Evolutionary conservation across 164 flowering plant genomes (phyloP), one percentile per base, ranked within the genome.

Genomic region (Berberis thunbergii): DNA sequence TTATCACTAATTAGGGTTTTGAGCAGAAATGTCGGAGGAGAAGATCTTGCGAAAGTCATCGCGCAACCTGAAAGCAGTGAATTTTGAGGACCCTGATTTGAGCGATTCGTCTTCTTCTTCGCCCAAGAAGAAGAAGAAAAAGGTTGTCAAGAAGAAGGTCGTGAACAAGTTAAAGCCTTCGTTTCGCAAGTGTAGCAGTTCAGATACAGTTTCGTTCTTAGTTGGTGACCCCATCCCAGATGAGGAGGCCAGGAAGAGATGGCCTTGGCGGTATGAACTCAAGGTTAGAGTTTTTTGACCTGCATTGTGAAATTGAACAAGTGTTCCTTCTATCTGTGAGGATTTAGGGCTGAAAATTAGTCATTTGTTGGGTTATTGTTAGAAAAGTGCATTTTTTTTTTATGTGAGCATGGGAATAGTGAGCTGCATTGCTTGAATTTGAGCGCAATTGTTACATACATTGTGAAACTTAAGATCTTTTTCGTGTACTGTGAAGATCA

Each of bases 221-320:
- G 49, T 81, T 55, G 88, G 94, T 48, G 87, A 85, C 43, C 83
- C 94, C 1, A 70, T 87, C 58, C 73, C 77, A 1, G 67, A 43
- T 8, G 81, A 75, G 43, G 83, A 78, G 69, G 94, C 94, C 71
- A 72, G 50, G 55, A 50, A 70, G 53, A 76, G 73, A 59, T 87
- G 94, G 94, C 68, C 70, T 50, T 81, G 84, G 87, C 82, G 90
- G 6, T 87, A 82, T 61, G 74, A 84, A 53, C 53, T 72, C 64
- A 80, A 82, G 90, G 94, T 87, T 7, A 54, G 50, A 48, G 5
- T 48, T 9, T 58, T 49, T 60, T 9, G 38, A 50, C 60, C 60
- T 61, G 11, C 49, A 61, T 52, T 50, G 43, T 52, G 55, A 52
- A 52, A 52, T 10, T 11, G 8, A 49, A 6, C 8, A 49, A 49